These are phyloP conservation scores for Cajanus cajan DNA, from an alignment of 306 rosid species.

Conservation along the genomic window DNA sequence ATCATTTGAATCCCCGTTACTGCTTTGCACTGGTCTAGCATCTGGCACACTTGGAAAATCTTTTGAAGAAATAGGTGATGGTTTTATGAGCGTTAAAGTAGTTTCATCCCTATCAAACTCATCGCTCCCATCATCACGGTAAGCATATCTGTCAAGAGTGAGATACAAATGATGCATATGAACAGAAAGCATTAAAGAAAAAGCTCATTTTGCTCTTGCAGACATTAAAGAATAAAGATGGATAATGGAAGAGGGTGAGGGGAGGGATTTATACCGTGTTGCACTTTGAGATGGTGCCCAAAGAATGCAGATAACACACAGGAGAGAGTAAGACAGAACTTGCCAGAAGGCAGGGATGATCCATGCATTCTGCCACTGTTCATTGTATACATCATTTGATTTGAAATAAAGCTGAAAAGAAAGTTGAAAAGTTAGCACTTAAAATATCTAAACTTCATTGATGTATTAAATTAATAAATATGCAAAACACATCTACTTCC, in stretches of 20 bases:
- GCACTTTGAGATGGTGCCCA: constrained; percentile 98
- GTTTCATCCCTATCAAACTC: constrained; percentile 88
- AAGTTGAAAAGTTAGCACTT: constrained; percentile 12
- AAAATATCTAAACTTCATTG: not conserved
- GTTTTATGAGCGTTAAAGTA: constrained; percentile 77
- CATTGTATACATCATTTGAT: constrained; percentile 76
- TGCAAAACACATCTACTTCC: not conserved
- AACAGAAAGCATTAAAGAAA: not conserved
- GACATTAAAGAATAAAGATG: not conserved
- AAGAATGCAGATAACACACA: constrained; percentile 74
- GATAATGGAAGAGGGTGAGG: not conserved
- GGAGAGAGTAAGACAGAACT: constrained; percentile 80
- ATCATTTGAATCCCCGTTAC: constrained; percentile 49
- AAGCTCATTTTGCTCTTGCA: not conserved
- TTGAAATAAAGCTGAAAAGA: constrained; percentile 81
- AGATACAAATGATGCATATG: constrained; percentile 2
- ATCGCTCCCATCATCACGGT: constrained; percentile 66
- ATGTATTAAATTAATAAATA: not conserved
- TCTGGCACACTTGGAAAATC: constrained; percentile 56
- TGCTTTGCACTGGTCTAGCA: constrained; percentile 42
- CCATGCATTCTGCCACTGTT: constrained; percentile 94
- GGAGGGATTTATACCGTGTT: constrained; percentile 51
- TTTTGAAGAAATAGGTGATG: constrained; percentile 61
- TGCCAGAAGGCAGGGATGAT: constrained; percentile 97
- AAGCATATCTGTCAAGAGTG: constrained; percentile 62